Conservation (phyloP, 116 monocot species). For the Papilionanthe hybrid region DNA sequence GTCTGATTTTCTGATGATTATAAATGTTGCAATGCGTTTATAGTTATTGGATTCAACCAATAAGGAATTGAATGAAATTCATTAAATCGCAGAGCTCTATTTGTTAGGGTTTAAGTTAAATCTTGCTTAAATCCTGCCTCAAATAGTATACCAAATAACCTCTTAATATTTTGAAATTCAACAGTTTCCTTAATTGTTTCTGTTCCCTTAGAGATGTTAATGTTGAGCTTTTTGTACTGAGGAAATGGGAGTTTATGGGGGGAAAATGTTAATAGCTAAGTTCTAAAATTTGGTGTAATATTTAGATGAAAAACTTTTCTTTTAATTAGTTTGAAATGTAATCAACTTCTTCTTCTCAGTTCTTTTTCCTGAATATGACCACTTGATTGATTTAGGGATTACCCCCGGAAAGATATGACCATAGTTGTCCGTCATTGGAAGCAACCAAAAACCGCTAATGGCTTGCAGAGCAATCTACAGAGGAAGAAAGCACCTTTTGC, state of each 20-base stretch:
- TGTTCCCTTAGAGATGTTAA: background rate
- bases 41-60: background rate
- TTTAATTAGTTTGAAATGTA: background rate
- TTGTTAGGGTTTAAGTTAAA: background rate
- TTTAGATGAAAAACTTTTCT: background rate
- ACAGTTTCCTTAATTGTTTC: background rate
- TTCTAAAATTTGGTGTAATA: background rate
- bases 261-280: background rate
- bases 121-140: background rate
- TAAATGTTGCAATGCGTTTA: background rate
- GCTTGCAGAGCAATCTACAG: constrained; percentile 55
- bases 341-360: background rate
- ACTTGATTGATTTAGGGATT: constrained; percentile 20
- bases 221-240: background rate
- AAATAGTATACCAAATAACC: background rate
- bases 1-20: background rate
- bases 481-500: constrained; percentile 41
- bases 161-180: background rate
- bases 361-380: background rate
- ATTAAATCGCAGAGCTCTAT: background rate
- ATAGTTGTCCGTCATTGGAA: constrained; percentile 20
- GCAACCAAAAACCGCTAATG: constrained; percentile 26
- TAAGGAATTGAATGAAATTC: background rate
- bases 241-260: background rate
- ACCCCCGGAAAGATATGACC: constrained; percentile 24